phyloP scores from a whole-genome alignment of 495 filamentous ascomycete species.

The Antarctomyces pellizariae region DNA sequence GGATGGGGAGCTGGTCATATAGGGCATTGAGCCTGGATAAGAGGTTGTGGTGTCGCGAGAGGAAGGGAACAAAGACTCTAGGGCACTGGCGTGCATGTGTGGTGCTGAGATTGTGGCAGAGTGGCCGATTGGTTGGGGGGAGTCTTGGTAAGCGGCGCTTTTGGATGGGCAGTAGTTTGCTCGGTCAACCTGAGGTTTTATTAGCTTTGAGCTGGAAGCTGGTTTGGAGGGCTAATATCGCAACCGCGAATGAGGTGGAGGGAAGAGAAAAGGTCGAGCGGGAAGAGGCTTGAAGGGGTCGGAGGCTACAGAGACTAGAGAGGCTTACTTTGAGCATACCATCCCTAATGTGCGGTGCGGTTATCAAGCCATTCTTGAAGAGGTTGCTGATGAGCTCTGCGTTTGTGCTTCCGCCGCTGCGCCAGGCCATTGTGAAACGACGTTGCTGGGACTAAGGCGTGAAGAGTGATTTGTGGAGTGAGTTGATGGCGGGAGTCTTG shows the following conservation, averaged over 20 bases:
- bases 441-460: too few relatives aligned
- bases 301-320: too few relatives aligned
- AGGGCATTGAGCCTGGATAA: too few relatives aligned
- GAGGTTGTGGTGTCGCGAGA: conserved; percentile 20
- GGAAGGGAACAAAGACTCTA: conserved; percentile 39
- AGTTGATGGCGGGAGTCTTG: too few relatives aligned
- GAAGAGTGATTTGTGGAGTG: too few relatives aligned
- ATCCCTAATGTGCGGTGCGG: conserved; percentile 37
- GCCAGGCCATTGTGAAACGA: conserved; percentile 83
- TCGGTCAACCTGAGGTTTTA: conserved; percentile 48
- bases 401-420: conserved; percentile 59
- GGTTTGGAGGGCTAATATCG: conserved; percentile 1
- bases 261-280: not conserved
- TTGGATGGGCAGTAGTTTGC: conserved; percentile 52
- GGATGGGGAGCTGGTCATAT: too few relatives aligned
- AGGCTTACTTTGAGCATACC: conserved; percentile 51
- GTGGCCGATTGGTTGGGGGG: conserved; percentile 73
- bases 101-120: conserved; percentile 82
- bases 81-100: conserved; percentile 82
- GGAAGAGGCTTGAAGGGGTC: too few relatives aligned
- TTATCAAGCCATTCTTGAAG: conserved; percentile 45
- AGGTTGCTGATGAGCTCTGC: conserved; percentile 59
- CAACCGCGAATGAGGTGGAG: conserved; percentile 3
- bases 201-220: not conserved
- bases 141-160: conserved; percentile 54